These are phyloP conservation scores for Suillus paluster DNA, from an alignment of 768 basidiomycete genomes.

Conservation along the genomic window DNA sequence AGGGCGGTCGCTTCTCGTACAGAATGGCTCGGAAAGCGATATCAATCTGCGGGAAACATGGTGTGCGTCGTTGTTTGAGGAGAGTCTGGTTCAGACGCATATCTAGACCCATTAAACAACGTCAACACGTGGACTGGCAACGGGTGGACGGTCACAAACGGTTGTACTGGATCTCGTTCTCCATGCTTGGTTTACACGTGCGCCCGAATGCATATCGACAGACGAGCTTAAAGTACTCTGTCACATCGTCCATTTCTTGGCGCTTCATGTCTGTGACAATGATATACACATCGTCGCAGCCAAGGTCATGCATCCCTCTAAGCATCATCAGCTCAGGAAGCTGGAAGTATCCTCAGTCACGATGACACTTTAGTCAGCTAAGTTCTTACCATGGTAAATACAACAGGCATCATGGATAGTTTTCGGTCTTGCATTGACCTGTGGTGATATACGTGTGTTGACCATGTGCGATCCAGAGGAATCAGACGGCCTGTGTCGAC, in stretches of 20 bases:
- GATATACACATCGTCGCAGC: slow-evolving; percentile 78
- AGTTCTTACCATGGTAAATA: slow-evolving; percentile 73
- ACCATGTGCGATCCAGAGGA: slow-evolving; percentile 82
- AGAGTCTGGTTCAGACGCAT: slow-evolving; percentile 73
- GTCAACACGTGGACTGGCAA: slow-evolving; percentile 12
- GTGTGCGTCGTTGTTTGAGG: slow-evolving; percentile 69
- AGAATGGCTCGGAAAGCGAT: slow-evolving; percentile 76
- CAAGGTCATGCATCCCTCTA: slow-evolving; percentile 79
- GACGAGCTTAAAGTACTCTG: slow-evolving; percentile 78
- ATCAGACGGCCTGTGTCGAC: slow-evolving; percentile 80
- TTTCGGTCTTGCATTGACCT: slow-evolving; percentile 75
- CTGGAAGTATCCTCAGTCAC: slow-evolving; percentile 38
- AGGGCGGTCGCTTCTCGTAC: slow-evolving; percentile 76
- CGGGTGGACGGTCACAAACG: slow-evolving; percentile 48
- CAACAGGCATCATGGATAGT: slow-evolving; percentile 77
- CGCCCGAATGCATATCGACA: slow-evolving; percentile 67
- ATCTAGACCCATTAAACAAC: slow-evolving; percentile 37
- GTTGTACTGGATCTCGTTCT: slow-evolving; percentile 69
- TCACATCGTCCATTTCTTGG: slow-evolving; percentile 81
- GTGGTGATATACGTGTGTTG: slow-evolving; percentile 80
- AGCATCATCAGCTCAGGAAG: slow-evolving; percentile 80
- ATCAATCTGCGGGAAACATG: slow-evolving; percentile 84
- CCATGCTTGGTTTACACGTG: slow-evolving; percentile 64
- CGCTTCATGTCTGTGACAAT: slow-evolving; percentile 81
- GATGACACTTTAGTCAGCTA: background rate